Base-by-base conservation (phyloP, 768 basidiomycete genomes). In the Rhodocollybia butyracea region DNA sequence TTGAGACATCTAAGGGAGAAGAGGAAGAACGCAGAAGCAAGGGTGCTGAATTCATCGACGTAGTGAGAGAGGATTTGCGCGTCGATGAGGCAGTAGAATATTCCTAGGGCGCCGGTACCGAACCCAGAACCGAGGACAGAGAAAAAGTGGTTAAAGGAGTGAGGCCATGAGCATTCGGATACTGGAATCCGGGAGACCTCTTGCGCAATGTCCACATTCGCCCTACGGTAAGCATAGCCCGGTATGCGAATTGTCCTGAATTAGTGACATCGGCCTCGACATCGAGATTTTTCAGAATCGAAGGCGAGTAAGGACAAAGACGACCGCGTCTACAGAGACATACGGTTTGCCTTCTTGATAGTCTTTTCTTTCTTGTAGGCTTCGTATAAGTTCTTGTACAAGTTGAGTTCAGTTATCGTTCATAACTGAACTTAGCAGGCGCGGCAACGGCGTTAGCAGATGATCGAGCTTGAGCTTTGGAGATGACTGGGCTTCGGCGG, bases 1-100 rank as follows among this genome's bases (percentile, higher is more conserved):
- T 96, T 93, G 54, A 96, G 70, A 70, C 91, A 93, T n/a, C 93
- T 94, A 56, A 96, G 65, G 50, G 91, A 80, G 75, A 96, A 96
- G 58, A 96, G 81, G 76, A 96, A 86, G 78, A 95, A 95, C 45
- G 89, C 92, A 4, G 92, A 79, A 59, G 93, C 93, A 65, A 95
- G 89, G 21, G 92, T 85, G n/a, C n/a, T n/a, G 75, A 96, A 95
- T 57, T 83, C 84, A 63, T 92, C 86, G 56, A 94, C 91, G 68
- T 86, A 80, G 74, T 90, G 88, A 5, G 86, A 86, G 51, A 89
- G 81, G 56, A 89, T 77, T n/a, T 84, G 79, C 29, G 86, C 86
- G 8, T 85, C 85, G 55, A 89, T 85, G 46, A 95, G 77, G 71
- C 87, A 86, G 71, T 97, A 89, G 67, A 95, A 88, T 54, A 92